These are phyloP conservation scores for Davidsoniella australis DNA, from an alignment of 2,329 filamentous ascomycete species.

Conservation along the genomic window DNA sequence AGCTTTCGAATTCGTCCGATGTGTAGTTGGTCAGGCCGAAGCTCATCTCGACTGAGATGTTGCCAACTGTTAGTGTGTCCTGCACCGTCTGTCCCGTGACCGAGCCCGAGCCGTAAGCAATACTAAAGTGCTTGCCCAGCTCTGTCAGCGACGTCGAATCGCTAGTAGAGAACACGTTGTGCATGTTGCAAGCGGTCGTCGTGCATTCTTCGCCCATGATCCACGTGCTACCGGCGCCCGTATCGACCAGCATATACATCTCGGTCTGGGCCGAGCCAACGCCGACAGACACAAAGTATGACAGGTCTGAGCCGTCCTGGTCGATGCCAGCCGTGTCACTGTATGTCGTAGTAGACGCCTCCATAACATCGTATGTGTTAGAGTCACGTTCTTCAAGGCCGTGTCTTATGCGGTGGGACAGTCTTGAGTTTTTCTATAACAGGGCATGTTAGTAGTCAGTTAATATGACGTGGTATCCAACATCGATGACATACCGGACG, in stretches of 20 bases:
- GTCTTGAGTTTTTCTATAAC: neutral
- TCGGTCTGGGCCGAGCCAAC: slow-evolving; percentile 37
- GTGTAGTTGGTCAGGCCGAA: slow-evolving; percentile 60
- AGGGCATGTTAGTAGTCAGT: neutral
- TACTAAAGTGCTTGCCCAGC: slow-evolving; percentile 37
- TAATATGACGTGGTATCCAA: neutral
- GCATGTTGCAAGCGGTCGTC: slow-evolving; percentile 46
- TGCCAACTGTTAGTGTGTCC: slow-evolving; percentile 52
- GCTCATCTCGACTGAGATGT: slow-evolving; percentile 42
- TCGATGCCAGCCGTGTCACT: slow-evolving; percentile 36
- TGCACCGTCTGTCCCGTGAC: slow-evolving; percentile 49
- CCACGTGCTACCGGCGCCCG: slow-evolving; percentile 61
- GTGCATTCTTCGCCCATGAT: slow-evolving; percentile 58
- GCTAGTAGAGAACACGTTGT: slow-evolving; percentile 49
- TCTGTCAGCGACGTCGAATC: slow-evolving; percentile 48
- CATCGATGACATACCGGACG: slow-evolving; percentile 6
- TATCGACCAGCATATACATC: slow-evolving; percentile 47
- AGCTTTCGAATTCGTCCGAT: slow-evolving; percentile 56
- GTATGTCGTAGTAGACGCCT: slow-evolving; percentile 27
- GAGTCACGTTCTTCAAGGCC: slow-evolving; percentile 20
- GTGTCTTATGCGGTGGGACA: neutral
- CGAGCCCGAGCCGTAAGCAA: slow-evolving; percentile 62
- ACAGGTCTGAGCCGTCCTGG: slow-evolving; percentile 49
- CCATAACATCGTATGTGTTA: slow-evolving; percentile 31
- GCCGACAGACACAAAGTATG: slow-evolving; percentile 42